Base-by-base conservation (phyloP, 2,329 filamentous ascomycete genomes). In the Calonectria pteridis region DNA sequence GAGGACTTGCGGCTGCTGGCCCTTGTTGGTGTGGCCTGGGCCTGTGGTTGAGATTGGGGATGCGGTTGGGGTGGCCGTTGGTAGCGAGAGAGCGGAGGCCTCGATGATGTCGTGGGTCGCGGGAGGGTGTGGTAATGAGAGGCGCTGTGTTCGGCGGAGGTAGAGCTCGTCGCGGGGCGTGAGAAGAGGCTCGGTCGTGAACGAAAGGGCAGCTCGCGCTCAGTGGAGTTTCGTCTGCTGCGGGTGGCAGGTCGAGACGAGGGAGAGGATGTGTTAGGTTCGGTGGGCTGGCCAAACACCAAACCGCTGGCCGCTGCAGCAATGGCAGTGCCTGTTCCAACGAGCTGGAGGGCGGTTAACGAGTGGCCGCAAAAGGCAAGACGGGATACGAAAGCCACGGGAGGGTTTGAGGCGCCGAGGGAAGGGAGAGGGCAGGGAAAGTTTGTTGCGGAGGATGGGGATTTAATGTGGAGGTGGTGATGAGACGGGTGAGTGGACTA, bases 291-390 rank as follows among this genome's bases (percentile, higher is more conserved):
- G 77, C 89, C 90, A 83, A 92, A 91, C 77, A 89, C 89, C 75
- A 92, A 84, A 78, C 90, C 90, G 78, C 86, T 88, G 83, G 89
- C 87, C 78, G 90, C 90, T 80, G 90, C 89, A 84, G 90, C 90
- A 82, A 91, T 88, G 77, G 89, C 90, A 84, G 90, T 90, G 83
- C 90, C 89, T 78, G 90, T 89, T 83, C 90, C 90, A 84, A 91
- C 88, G 79, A 92, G 89, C 90, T 92, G 73, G 67, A 67, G 59
- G 80, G 64, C 73, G 73, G 74, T 76, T 69, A 80, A 77, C 72
- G 62, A 73, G 63, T 69, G 75, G 74, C 77, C 76, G 74, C 74
- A 62, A 77, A 74, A 62, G 69, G 76, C 72, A 66, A 76, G 76
- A 66, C 73, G 64, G 65, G 69, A 67, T n/a, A 69, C 70, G 63